phyloP scores from a whole-genome alignment of 305 asterid genomes.

The Plantago lanceolata region DNA sequence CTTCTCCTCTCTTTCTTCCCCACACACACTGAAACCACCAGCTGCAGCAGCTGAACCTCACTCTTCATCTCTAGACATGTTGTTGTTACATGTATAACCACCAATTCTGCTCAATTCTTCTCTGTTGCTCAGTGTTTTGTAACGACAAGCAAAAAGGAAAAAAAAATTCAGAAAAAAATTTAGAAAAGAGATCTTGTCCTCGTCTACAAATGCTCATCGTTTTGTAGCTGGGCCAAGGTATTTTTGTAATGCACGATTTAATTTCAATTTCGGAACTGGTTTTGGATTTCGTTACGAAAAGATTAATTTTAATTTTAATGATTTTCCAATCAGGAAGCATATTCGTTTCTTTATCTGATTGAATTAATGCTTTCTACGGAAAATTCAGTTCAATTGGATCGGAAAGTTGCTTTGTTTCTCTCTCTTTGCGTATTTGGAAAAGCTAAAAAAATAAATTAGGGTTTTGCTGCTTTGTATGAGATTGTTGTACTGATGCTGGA shows the following conservation, averaged over 20 bases:
- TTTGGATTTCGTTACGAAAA: slow-evolving; percentile 21
- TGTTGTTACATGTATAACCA: too few species aligned
- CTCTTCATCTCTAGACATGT: too few species aligned
- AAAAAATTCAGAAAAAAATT: neutral
- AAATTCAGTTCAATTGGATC: slow-evolving; percentile 32
- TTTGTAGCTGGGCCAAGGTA: slow-evolving; percentile 37
- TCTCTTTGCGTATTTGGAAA: too few species aligned
- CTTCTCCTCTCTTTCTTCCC: too few species aligned
- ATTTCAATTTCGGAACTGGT: slow-evolving; percentile 25
- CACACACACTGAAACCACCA: too few species aligned
- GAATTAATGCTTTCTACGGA: too few species aligned
- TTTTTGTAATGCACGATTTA: too few species aligned
- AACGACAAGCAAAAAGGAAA: neutral
- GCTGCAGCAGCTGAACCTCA: too few species aligned
- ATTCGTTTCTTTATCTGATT: slow-evolving; percentile 1
- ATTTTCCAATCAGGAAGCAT: slow-evolving; percentile 28
- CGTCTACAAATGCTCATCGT: slow-evolving; percentile 35
- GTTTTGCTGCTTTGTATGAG: slow-evolving; percentile 28
- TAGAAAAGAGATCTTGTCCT: slow-evolving; percentile 34
- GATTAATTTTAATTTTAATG: slow-evolving; percentile 11
- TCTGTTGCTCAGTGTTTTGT: neutral
- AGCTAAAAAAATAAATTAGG: too few species aligned
- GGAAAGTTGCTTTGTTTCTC: slow-evolving; percentile 20
- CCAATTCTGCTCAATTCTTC: too few species aligned
- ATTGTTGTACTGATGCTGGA: slow-evolving; percentile 31